Evolutionary conservation across 805 yeast species (phyloP), one percentile per base, ranked within the genome.

Genomic region (Saccharomycopsis sp.): DNA sequence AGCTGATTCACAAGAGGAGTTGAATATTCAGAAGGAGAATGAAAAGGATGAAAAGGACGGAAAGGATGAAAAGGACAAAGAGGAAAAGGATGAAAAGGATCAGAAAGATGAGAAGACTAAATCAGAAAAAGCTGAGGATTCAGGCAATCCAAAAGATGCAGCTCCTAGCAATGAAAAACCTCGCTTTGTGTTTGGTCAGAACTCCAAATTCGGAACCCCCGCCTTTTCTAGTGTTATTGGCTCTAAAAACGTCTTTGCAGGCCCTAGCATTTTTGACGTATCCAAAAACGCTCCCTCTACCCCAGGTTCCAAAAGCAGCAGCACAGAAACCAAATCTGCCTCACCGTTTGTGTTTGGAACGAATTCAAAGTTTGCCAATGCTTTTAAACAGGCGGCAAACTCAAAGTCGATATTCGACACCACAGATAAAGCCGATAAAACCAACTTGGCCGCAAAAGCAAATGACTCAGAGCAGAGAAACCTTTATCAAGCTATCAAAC

Each of bases 371-470:
- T 80, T 79, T 62, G 74, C 77, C 1, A 79, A 79, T 64, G 87
- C 87, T 0, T 82, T 84, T 65, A 51, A 56, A 34, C 69, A 71
- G 9, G 77, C 85, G 1, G 62, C 79, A 41, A 71, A 69, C 41
- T 80, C 79, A 64, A 77, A 82, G 67, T 81, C 89, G 2, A 79
- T 85, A 54, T 80, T 85, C 63, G 87, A 84, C 58, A 62, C 64
- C 47, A 50, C 61, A 18, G 57, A 57, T 5, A 55, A 63, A 29
- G 52, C 37, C 37, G 56, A 53, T 12, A 61, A 63, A 34, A 40
- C 55, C 15, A 23, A 54, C 3, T 60, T 53, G 55, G 56, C 59
- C 63, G 59, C 58, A 51, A 59, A 52, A 29, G 24, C 51, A 18
- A 48, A 65, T 24, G 66, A 64, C 12, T 56, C 58, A 9, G 41